A percentile compares a stretch with the other conserved stretches of the same genome.
These are phyloP conservation scores for Diaporthe australafricana DNA, from an alignment of 2,329 filamentous ascomycete genomes.

Conservation along the genomic window DNA sequence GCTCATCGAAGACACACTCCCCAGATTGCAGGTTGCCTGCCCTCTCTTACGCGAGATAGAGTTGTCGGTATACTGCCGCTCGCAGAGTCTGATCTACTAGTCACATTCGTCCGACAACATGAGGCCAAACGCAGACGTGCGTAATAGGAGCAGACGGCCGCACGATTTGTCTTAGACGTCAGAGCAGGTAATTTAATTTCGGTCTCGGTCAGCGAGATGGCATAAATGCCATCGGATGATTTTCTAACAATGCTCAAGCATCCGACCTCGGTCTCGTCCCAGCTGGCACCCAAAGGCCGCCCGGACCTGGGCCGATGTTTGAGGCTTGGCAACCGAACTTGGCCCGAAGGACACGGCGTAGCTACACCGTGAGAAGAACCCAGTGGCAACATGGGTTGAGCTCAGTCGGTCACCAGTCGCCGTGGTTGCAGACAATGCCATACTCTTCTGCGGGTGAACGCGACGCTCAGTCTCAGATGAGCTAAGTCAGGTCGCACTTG, in stretches of 20 bases:
- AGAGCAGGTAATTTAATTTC: neutral
- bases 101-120: constrained; percentile 7
- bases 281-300: neutral
- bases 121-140: constrained; percentile 18
- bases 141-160: constrained; percentile 1
- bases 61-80: neutral
- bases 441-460: neutral
- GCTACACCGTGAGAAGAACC: constrained; percentile 7
- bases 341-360: constrained; percentile 18
- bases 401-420: neutral
- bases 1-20: neutral
- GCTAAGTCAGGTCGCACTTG: neutral
- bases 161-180: constrained; percentile 4
- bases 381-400: neutral
- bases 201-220: neutral
- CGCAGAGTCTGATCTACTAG: neutral
- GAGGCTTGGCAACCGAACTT: constrained; percentile 27
- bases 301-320: constrained; percentile 23
- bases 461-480: constrained; percentile 11
- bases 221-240: constrained; percentile 1
- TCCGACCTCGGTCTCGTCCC: constrained; percentile 18
- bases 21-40: neutral
- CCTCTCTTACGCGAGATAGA: neutral
- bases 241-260: neutral
- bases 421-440: neutral